Conservation (phyloP, 805 yeast species). For the Lipomyces kockii region DNA sequence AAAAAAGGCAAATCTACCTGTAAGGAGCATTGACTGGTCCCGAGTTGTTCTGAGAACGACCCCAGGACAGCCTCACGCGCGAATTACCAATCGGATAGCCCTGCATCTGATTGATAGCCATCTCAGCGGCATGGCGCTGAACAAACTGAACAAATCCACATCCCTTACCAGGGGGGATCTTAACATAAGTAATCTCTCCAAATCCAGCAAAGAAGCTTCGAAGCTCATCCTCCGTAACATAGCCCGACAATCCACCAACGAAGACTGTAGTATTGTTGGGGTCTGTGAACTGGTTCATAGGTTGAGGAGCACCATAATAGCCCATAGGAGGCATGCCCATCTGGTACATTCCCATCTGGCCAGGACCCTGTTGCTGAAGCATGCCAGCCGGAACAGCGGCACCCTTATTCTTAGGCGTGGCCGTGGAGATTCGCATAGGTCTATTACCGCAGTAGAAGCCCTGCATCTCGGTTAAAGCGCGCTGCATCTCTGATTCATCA, state of each 20-base stretch:
- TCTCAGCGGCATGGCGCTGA: slow-evolving; percentile 79
- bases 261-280: slow-evolving; percentile 79
- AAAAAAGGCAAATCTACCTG: slow-evolving; percentile 35
- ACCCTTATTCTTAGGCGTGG: slow-evolving; percentile 56
- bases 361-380: slow-evolving; percentile 39
- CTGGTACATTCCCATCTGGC: slow-evolving; percentile 40
- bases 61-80: slow-evolving; percentile 86
- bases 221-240: slow-evolving; percentile 65
- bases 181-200: slow-evolving; percentile 77
- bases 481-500: slow-evolving; percentile 66
- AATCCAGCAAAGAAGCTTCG: slow-evolving; percentile 64
- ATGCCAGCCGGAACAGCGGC: slow-evolving; percentile 40
- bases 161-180: slow-evolving; percentile 78
- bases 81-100: slow-evolving; percentile 87
- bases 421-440: slow-evolving; percentile 77
- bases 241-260: slow-evolving; percentile 65
- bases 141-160: slow-evolving; percentile 89
- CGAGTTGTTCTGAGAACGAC: slow-evolving; percentile 56
- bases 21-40: slow-evolving; percentile 43
- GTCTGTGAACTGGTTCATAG: slow-evolving; percentile 66
- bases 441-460: slow-evolving; percentile 72
- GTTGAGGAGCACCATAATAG: slow-evolving; percentile 44
- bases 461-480: slow-evolving; percentile 80
- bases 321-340: slow-evolving; percentile 44
- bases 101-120: slow-evolving; percentile 84